phyloP scores from a whole-genome alignment of 2,329 filamentous ascomycete species.

The Neospermospora avenae region DNA sequence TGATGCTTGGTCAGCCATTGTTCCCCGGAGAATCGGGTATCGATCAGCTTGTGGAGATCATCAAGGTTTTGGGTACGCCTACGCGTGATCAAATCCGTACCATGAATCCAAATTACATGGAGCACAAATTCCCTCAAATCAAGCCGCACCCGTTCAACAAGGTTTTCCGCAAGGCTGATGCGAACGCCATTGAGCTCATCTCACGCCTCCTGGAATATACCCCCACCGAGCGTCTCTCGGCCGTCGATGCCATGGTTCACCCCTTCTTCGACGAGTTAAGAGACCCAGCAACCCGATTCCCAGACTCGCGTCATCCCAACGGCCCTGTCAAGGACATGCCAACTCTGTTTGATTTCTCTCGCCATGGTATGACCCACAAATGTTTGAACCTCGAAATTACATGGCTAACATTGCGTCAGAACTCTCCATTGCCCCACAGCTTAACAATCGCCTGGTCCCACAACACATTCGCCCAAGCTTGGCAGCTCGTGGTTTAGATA shows the following conservation, averaged over 20 bases:
- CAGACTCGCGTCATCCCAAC: constrained; percentile 88
- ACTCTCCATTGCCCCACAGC: constrained; percentile 86
- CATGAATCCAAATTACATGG: constrained; percentile 99
- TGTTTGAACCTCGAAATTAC: background rate
- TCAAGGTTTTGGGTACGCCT: constrained; percentile 96
- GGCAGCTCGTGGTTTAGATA: constrained; percentile 76
- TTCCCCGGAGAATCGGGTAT: constrained; percentile 99
- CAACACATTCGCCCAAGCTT: constrained; percentile 74
- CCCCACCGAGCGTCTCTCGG: constrained; percentile 88
- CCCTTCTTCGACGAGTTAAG: constrained; percentile 97
- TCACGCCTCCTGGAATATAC: constrained; percentile 94
- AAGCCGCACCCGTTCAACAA: constrained; percentile 99
- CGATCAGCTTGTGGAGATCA: constrained; percentile 97
- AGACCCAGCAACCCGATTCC: constrained; percentile 85
- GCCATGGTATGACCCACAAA: constrained; percentile 68
- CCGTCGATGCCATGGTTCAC: constrained; percentile 95
- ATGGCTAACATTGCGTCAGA: constrained; percentile 51
- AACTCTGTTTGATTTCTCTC: constrained; percentile 86
- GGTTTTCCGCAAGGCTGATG: constrained; percentile 95
- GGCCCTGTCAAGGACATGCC: constrained; percentile 79
- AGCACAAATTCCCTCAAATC: constrained; percentile 99
- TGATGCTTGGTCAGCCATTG: constrained; percentile 96
- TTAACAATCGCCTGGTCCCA: constrained; percentile 88
- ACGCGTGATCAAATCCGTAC: constrained; percentile 97
- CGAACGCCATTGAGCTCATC: constrained; percentile 91